A percentile compares a stretch with the other conserved stretches of the same genome.
Evolutionary conservation across 2,329 filamentous ascomycete species (phyloP).

Genomic region (Leptosphaerulina australis): DNA sequence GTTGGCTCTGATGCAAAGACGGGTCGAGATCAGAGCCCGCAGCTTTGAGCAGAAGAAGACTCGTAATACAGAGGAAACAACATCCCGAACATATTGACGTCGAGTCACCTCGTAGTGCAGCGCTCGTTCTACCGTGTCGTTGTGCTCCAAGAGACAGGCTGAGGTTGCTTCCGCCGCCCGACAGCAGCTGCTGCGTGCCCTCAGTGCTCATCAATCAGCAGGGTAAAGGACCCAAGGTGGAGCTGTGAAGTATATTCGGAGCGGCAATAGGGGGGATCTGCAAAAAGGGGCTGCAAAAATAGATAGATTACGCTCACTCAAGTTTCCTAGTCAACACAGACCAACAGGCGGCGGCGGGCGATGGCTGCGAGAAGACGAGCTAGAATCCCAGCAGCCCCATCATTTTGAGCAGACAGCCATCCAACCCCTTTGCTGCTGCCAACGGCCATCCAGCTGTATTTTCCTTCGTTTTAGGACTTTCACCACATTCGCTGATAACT

Average conservation of each 20-base stretch:
- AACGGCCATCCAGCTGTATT: slow-evolving; percentile 24
- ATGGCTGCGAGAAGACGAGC: slow-evolving; percentile 16
- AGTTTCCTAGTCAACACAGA: slow-evolving; percentile 26
- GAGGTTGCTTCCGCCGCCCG: not conserved
- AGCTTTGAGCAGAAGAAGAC: slow-evolving; percentile 8
- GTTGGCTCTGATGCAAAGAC: slow-evolving; percentile 17
- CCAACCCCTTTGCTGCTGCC: slow-evolving; percentile 31
- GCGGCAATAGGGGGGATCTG: slow-evolving; percentile 8
- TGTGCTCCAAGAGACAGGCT: slow-evolving; percentile 1
- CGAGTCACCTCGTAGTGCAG: slow-evolving; percentile 13
- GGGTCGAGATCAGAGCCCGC: slow-evolving; percentile 12
- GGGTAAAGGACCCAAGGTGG: slow-evolving; percentile 14
- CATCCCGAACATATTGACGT: slow-evolving; percentile 2
- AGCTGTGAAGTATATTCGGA: slow-evolving; percentile 17
- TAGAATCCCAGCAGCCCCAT: slow-evolving; percentile 28
- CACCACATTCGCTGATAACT: slow-evolving; percentile 42
- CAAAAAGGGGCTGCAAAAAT: slow-evolving; percentile 15
- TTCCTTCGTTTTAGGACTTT: slow-evolving; percentile 41
- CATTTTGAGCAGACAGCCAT: slow-evolving; percentile 24
- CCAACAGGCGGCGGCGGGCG: slow-evolving; percentile 22
- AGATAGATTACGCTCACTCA: slow-evolving; percentile 20
- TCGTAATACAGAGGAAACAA: slow-evolving; percentile 5
- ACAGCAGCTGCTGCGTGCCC: slow-evolving; percentile 11
- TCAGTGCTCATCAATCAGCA: slow-evolving; percentile 12
- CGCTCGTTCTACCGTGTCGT: slow-evolving; percentile 5